Evolutionary conservation across 352 stramenopile species (phyloP).

Genomic region (Phytophthora tentaculata): DNA sequence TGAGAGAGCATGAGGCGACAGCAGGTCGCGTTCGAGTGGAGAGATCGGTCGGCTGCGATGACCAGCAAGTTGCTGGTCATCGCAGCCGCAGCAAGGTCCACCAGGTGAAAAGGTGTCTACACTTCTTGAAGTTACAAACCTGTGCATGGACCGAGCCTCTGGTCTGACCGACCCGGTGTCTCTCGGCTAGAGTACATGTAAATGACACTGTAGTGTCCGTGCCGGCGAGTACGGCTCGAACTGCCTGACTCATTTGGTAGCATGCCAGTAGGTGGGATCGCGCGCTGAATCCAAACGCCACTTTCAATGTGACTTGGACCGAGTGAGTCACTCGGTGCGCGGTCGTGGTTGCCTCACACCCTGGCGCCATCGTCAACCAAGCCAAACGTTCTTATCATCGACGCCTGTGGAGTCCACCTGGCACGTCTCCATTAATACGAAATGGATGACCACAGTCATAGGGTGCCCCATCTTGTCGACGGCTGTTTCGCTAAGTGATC

Average conservation of each 20-base stretch:
- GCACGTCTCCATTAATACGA: background rate
- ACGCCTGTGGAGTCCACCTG: constrained; percentile 2
- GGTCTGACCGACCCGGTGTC: too few species aligned
- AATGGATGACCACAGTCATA: constrained; percentile 14
- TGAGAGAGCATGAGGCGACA: background rate
- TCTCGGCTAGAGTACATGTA: too few species aligned
- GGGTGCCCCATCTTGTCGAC: constrained; percentile 5
- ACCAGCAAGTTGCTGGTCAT: too few species aligned
- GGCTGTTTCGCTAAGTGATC: constrained; percentile 1
- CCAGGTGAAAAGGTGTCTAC: background rate
- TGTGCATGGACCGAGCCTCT: constrained; percentile 1
- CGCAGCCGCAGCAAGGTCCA: too few species aligned
- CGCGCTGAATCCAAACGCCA: background rate
- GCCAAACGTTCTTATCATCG: constrained; percentile 3
- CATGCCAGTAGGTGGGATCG: too few species aligned
- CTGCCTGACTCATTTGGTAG: background rate
- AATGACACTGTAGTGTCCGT: too few species aligned
- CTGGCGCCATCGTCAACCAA: constrained; percentile 1
- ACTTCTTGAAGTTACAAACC: constrained; percentile 3
- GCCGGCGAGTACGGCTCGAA: too few species aligned
- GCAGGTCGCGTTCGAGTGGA: background rate
- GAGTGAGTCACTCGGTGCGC: constrained; percentile 2
- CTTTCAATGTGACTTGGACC: too few species aligned
- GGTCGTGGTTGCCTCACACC: constrained; percentile 10
- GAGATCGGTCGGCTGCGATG: too few species aligned